Evolutionary conservation across 768 basidiomycete genomes (phyloP), one percentile per base, ranked within the genome.

Genomic region (Pleurotus djamor): DNA sequence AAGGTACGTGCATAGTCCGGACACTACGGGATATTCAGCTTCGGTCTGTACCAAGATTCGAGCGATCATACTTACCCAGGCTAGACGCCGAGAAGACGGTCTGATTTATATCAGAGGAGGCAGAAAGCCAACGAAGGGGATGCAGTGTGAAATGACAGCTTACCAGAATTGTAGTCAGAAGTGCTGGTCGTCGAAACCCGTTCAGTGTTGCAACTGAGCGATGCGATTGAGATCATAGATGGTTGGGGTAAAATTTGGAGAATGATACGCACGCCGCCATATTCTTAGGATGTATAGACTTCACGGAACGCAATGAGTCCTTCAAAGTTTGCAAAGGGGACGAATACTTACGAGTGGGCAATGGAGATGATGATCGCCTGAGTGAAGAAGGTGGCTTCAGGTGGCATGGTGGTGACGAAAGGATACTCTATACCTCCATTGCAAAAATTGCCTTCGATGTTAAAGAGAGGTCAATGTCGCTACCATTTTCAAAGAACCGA

Each of bases 281-380:
- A 56, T 56, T 34, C 54, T 6, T 17, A 56, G 17, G 37, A 56
- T 56, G 41, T 56, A 56, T 32, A 56, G 33, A 3, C 54, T 56
- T 34, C 2, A 28, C 21, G 21, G 21, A 28, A 28, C 21, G 21
- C 21, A 28, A 28, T 28, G 21, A 28, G 21, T 28, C 21, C 21
- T 28, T 28, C 21, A 28, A 28, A 28, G 21, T 28, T 28, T 41
- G 12, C 44, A 13, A 28, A 28, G 4, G 14, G 1, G 21, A 17
- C 16, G 0, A 33, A 10, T 9, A 44, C 54, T 10, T 44, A 56
- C 54, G 54, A 56, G 41, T 56, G 54, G 9, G 54, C 54, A 10
- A 41, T 14, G n/a, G 28, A 41, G n/a, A 56, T 56, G 32, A 56
- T 56, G 13, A 56, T 44, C 7, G 54, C 41, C 54, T 56, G 41